These are phyloP conservation scores for Starmerella khaoyaiensis DNA, from an alignment of 805 yeast species.

Conservation along the genomic window DNA sequence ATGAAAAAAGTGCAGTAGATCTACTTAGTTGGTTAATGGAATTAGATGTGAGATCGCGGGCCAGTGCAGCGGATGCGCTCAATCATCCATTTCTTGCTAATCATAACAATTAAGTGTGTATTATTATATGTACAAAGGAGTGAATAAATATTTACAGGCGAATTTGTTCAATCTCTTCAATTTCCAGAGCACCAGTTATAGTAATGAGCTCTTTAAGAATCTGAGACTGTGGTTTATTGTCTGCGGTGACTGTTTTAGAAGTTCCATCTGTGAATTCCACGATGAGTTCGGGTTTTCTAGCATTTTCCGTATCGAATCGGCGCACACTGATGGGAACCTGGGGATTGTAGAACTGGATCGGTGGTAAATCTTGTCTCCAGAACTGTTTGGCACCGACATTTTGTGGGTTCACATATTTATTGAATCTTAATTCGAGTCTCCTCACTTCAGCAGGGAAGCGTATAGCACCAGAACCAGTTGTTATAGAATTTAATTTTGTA, in stretches of 20 bases:
- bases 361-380: conserved; percentile 63
- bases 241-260: conserved; percentile 40
- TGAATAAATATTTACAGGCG: conserved; percentile 4
- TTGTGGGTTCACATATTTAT: conserved; percentile 14
- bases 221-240: conserved; percentile 35
- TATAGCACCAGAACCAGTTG: conserved; percentile 26
- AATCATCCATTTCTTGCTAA: conserved; percentile 41
- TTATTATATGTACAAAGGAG: not conserved
- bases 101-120: no score
- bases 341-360: conserved; percentile 76
- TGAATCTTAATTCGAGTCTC: conserved; percentile 21
- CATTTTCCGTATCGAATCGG: conserved; percentile 39
- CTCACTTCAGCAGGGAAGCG: conserved; percentile 21
- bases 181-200: conserved; percentile 39
- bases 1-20: conserved; percentile 21
- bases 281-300: conserved; percentile 32
- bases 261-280: conserved; percentile 33
- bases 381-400: conserved; percentile 37
- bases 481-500: conserved; percentile 21
- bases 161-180: conserved; percentile 26
- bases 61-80: conserved; percentile 55
- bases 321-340: conserved; percentile 46
- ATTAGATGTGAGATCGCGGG: conserved; percentile 56
- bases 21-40: conserved; percentile 42
- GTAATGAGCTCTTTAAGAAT: conserved; percentile 47